A percentile compares a stretch with the other conserved stretches of the same genome.
These are phyloP conservation scores for Alternaria sp. DNA, from an alignment of 2,329 filamentous ascomycete genomes.

Conservation along the genomic window DNA sequence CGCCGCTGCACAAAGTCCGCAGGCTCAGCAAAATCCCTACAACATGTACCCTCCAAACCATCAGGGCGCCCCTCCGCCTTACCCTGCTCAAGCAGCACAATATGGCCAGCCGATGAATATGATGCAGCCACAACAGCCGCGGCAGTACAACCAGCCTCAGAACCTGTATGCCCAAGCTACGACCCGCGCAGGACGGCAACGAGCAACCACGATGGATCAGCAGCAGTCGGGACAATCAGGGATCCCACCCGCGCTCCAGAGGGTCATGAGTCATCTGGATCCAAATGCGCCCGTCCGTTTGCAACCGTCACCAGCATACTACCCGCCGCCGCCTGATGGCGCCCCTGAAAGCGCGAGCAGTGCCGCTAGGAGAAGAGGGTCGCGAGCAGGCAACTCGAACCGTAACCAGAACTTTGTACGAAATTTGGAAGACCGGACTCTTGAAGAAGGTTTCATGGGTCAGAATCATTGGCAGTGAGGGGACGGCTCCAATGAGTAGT, in stretches of 20 bases:
- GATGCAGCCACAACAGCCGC: constrained; percentile 49
- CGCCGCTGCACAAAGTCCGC: constrained; percentile 53
- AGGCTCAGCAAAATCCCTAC: constrained; percentile 72
- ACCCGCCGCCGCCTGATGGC: constrained; percentile 89
- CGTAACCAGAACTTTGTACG: constrained; percentile 89
- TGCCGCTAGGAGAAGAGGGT: constrained; percentile 77
- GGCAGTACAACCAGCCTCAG: constrained; percentile 67
- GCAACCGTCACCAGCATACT: constrained; percentile 96
- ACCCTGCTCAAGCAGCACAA: constrained; percentile 71
- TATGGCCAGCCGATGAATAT: constrained; percentile 65
- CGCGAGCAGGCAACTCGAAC: constrained; percentile 68
- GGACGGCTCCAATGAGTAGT: constrained; percentile 18
- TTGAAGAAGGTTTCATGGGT: constrained; percentile 89
- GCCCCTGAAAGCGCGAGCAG: constrained; percentile 71
- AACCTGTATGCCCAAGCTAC: constrained; percentile 77
- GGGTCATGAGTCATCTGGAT: constrained; percentile 94
- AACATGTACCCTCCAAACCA: constrained; percentile 75
- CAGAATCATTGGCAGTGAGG: constrained; percentile 72
- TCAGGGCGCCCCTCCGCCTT: constrained; percentile 79
- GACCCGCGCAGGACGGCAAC: constrained; percentile 80
- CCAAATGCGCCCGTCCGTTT: constrained; percentile 92
- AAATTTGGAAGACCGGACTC: constrained; percentile 89
- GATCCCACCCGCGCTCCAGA: constrained; percentile 89
- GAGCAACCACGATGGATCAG: constrained; percentile 95
- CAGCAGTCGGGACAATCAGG: constrained; percentile 89